phyloP scores from a whole-genome alignment of 1,284 basidiomycete species.

The Apiotrichum sp. region DNA sequence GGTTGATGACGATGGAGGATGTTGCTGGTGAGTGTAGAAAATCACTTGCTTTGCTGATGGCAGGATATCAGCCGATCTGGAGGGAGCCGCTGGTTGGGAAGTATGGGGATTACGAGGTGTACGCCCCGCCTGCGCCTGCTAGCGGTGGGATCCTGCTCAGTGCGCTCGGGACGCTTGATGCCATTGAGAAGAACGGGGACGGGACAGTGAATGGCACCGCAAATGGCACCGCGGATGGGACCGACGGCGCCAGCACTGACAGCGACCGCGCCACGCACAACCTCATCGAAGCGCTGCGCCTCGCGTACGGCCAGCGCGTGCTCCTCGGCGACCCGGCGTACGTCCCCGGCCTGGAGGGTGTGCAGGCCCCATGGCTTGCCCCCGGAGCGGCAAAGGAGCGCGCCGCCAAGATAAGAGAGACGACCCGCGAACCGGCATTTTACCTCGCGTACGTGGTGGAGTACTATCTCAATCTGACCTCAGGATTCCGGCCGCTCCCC shows the following conservation, averaged over 20 bases:
- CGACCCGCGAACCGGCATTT: too few relatives aligned
- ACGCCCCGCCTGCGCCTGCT: conserved; percentile 36
- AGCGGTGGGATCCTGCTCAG: conserved; percentile 35
- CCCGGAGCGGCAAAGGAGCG: too few relatives aligned
- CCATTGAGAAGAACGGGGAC: neutral
- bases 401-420: too few relatives aligned
- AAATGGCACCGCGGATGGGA: neutral
- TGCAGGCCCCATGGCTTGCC: conserved; percentile 31
- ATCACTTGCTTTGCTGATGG: too few relatives aligned
- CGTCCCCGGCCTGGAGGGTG: conserved; percentile 23
- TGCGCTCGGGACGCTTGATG: conserved; percentile 27
- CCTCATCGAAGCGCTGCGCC: conserved; percentile 29
- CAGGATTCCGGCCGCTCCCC: neutral
- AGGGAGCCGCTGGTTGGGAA: conserved; percentile 21
- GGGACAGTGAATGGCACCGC: conserved; percentile 20
- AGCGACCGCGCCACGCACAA: conserved; percentile 19
- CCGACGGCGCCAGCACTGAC: neutral
- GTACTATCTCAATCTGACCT: neutral
- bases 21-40: too few relatives aligned
- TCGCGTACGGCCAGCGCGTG: conserved; percentile 39
- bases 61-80: conserved; percentile 32
- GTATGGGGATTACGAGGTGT: conserved; percentile 30
- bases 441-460: conserved; percentile 15
- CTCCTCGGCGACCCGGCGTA: conserved; percentile 37
- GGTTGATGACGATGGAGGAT: conserved; percentile 37